These are phyloP conservation scores for Podaxis mareebaensis DNA, from an alignment of 768 basidiomycete genomes.

Conservation along the genomic window DNA sequence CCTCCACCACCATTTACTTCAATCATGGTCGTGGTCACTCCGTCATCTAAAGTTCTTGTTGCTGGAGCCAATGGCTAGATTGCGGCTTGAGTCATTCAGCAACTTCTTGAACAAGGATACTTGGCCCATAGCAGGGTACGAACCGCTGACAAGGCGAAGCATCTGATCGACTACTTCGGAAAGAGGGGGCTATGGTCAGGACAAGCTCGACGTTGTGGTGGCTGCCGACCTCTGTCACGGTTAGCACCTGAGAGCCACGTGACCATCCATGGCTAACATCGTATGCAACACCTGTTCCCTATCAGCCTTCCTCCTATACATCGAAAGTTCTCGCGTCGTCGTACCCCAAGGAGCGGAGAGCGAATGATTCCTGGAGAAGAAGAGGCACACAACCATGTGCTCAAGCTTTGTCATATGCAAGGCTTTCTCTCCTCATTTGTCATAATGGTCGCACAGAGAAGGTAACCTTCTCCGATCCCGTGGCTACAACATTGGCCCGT, in stretches of 20 bases:
- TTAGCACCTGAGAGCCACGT: constrained; percentile 10
- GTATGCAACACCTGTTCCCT: too few species aligned
- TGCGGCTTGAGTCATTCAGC: constrained; percentile 56
- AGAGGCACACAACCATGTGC: too few species aligned
- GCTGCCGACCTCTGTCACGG: constrained; percentile 66
- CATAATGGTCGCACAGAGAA: not conserved
- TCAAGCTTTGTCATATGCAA: not conserved
- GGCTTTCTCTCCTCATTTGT: not conserved
- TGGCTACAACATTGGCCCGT: too few species aligned
- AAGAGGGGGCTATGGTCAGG: constrained; percentile 49
- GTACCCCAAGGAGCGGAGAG: too few species aligned
- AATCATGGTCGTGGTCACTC: constrained; percentile 30
- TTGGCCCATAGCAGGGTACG: constrained; percentile 68
- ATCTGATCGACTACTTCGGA: constrained; percentile 55
- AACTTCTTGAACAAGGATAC: constrained; percentile 62
- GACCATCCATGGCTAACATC: too few species aligned
- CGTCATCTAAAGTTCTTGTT: constrained; percentile 45
- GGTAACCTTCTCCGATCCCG: not conserved
- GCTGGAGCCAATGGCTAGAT: constrained; percentile 63
- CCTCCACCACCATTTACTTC: too few species aligned
- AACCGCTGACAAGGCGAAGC: constrained; percentile 54
- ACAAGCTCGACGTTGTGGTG: constrained; percentile 61
- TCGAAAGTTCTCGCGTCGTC: too few species aligned
- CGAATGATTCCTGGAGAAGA: too few species aligned
- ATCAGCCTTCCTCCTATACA: too few species aligned